Percentiles rank a stretch among this genome's conserved stretches.
Conservation (phyloP, 225 moss, liverwort and hornwort species). For the Climacium dendroides region DNA sequence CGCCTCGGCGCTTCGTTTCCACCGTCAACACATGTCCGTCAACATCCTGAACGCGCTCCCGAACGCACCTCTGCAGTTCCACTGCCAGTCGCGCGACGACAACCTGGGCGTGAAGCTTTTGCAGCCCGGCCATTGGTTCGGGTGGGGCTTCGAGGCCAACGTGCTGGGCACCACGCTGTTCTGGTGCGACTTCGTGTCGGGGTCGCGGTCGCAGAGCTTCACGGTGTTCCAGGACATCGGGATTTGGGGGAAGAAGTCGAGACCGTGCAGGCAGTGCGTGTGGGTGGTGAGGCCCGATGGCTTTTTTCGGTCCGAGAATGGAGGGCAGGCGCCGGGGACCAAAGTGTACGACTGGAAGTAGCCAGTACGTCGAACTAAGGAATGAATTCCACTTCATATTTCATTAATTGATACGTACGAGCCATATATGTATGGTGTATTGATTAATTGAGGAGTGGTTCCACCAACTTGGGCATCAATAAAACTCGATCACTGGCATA, state of each 20-base stretch:
- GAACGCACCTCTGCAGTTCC: background rate
- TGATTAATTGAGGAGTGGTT: background rate
- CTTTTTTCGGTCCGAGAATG: background rate
- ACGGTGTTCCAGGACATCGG: background rate
- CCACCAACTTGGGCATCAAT: background rate
- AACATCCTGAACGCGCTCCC: background rate
- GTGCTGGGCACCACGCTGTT: background rate
- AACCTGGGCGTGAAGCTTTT: background rate
- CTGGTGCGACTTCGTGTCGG: background rate
- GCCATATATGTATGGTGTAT: background rate
- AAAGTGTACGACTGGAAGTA: background rate
- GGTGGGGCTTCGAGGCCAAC: conserved; percentile 3
- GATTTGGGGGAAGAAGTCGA: background rate
- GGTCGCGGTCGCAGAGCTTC: background rate
- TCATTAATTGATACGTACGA: background rate
- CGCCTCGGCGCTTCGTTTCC: background rate
- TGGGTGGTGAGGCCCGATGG: background rate
- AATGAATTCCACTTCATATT: background rate
- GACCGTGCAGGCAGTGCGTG: background rate
- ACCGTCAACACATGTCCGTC: background rate
- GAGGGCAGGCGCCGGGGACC: too few relatives aligned
- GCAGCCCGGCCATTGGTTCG: background rate
- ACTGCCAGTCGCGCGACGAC: background rate
- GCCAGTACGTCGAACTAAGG: background rate
- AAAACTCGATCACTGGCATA: background rate